These are phyloP conservation scores for Russula ochroleuca DNA, from an alignment of 768 basidiomycete genomes.

Conservation along the genomic window DNA sequence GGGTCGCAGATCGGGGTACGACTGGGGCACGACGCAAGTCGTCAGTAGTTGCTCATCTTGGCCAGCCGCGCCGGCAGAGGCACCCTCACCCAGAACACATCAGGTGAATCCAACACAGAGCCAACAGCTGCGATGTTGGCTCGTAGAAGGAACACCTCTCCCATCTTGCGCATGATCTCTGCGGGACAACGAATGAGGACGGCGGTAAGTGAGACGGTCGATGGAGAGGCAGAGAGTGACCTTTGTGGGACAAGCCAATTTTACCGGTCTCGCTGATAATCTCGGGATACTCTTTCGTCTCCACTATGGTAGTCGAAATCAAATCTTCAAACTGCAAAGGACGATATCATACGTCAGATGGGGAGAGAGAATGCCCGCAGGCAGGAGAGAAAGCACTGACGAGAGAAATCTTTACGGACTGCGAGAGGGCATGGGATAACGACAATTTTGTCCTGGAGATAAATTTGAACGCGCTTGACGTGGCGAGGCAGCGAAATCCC, in stretches of 20 bases:
- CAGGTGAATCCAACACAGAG: slow-evolving; percentile 93
- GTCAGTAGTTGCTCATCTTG: slow-evolving; percentile 21
- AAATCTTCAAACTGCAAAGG: slow-evolving; percentile 75
- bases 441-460: slow-evolving; percentile 85
- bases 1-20: slow-evolving; percentile 91
- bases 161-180: slow-evolving; percentile 98
- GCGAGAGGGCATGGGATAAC: slow-evolving; percentile 88
- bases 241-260: slow-evolving; percentile 85
- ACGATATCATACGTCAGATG: neutral
- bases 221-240: slow-evolving; percentile 34
- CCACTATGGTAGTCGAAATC: slow-evolving; percentile 89
- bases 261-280: slow-evolving; percentile 91
- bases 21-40: slow-evolving; percentile 45
- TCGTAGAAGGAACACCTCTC: slow-evolving; percentile 86
- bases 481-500: slow-evolving; percentile 34
- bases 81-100: slow-evolving; percentile 80
- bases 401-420: slow-evolving; percentile 95
- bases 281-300: slow-evolving; percentile 95
- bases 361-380: neutral
- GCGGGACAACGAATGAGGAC: neutral
- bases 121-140: slow-evolving; percentile 96
- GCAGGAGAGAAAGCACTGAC: slow-evolving; percentile 38
- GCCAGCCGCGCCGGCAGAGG: slow-evolving; percentile 17
- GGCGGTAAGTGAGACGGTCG: neutral
- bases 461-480: slow-evolving; percentile 7